Base-by-base conservation (phyloP, 1,284 basidiomycete species). In the Volvariella surrecta region DNA sequence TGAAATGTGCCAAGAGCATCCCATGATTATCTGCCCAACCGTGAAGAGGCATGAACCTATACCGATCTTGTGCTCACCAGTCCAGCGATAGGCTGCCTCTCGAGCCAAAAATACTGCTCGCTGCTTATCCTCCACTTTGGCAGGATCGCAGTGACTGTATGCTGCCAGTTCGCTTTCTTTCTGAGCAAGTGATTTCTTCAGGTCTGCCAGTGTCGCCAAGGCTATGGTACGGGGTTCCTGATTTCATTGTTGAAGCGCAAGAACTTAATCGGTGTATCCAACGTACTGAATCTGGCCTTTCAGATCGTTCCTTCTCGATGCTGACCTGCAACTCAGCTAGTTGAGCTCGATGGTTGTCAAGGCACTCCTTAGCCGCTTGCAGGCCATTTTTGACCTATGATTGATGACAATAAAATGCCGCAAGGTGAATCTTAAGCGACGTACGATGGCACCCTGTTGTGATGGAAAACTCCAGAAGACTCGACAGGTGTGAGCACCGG, bases 401-500 rank as follows among this genome's bases (percentile, higher is more conserved):
- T 22, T 15, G 34, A 31, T 7, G n/a, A 32, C 21, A 6, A 7
- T 9, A n/a, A 16, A 38, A 24, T n/a, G 22, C 20, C 17, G 19
- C 32, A 39, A 30, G 9, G 31, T 15, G 6, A 11, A 28, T 28
- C 11, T 28, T 6, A 11, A 11, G 24, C 32, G 16, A 48, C 73
- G 46, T 50, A 90, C 90, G 54, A 80, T 70, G 3, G 84, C 76
- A 3, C 90, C 89, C 38, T 78, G 74, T 46, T 91, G 85, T 2
- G 88, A 91, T 2, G 90, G 90, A 57, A 93, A 93, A 55, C 87
- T 86, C 90, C 90, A 94, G 59, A 87, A 93, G 64, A 92, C 89
- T 93, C 13, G 13, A 40, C 39, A 39, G 43, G 32, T 37, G 45
- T 44, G 49, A 38, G 44, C 8, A 45, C 40, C 17, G 45, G 48